Percentiles rank a stretch among this genome's conserved stretches.
These are phyloP conservation scores for Rubus parviflorus DNA, from an alignment of 306 rosid genomes.

Conservation along the genomic window DNA sequence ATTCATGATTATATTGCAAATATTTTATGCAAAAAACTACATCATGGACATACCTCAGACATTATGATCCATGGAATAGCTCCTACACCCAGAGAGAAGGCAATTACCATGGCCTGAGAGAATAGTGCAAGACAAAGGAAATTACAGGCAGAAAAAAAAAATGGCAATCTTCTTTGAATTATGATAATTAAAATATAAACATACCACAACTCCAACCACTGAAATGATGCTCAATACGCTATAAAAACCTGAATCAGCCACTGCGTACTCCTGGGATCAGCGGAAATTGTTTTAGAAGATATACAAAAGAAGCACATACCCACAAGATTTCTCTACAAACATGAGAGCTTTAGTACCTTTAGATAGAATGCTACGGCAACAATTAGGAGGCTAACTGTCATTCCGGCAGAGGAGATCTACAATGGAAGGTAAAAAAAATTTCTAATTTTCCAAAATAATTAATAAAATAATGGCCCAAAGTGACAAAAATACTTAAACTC, in stretches of 20 bases:
- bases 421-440: slow-evolving; percentile 25
- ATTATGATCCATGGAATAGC: slow-evolving; percentile 99
- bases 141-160: slow-evolving; percentile 8
- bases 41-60: slow-evolving; percentile 76
- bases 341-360: slow-evolving; percentile 51
- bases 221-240: slow-evolving; percentile 52
- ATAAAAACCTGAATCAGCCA: slow-evolving; percentile 48
- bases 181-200: slow-evolving; percentile 23
- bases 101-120: slow-evolving; percentile 72
- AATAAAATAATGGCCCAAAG: slow-evolving; percentile 18
- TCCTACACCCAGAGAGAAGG: slow-evolving; percentile 90
- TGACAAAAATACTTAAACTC: slow-evolving; percentile 35
- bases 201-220: slow-evolving; percentile 86
- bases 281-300: slow-evolving; percentile 8
- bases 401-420: slow-evolving; percentile 81
- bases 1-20: not conserved
- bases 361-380: slow-evolving; percentile 72
- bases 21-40: not conserved
- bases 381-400: slow-evolving; percentile 68
- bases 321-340: not conserved
- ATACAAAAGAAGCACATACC: slow-evolving; percentile 6
- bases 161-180: not conserved
- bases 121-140: slow-evolving; percentile 24
- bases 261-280: slow-evolving; percentile 45
- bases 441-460: slow-evolving; percentile 20